These are phyloP conservation scores for Nicotiana attenuata DNA, from an alignment of 257 asterid genomes.

Conservation along the genomic window DNA sequence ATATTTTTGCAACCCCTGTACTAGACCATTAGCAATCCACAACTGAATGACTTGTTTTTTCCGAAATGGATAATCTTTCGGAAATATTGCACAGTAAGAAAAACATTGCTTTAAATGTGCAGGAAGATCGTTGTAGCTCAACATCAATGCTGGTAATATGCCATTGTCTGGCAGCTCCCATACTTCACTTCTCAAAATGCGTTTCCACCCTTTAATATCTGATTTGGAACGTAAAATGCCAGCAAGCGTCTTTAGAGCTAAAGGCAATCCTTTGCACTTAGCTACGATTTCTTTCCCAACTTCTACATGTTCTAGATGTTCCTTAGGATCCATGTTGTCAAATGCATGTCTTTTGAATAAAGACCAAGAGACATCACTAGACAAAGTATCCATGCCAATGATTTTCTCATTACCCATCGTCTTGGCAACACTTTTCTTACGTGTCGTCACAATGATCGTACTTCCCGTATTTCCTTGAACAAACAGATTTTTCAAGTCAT, in stretches of 20 bases:
- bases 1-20: no score
- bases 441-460: conserved; percentile 54
- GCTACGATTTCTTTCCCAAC: not conserved
- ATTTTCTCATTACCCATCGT: conserved; percentile 19
- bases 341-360: conserved; percentile 11
- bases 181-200: not conserved
- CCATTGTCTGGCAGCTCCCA: not conserved
- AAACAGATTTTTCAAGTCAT: conserved; percentile 23
- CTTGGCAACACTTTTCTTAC: conserved; percentile 35
- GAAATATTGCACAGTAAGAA: no score
- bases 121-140: conserved; percentile 13
- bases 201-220: not conserved
- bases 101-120: not conserved
- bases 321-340: not conserved
- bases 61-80: no score
- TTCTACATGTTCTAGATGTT: not conserved
- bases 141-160: not conserved
- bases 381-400: not conserved
- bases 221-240: not conserved
- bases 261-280: conserved; percentile 8
- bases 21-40: no score
- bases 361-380: not conserved
- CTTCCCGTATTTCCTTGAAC: conserved; percentile 43
- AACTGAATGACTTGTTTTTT: no score
- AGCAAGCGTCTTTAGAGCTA: not conserved